A percentile compares a stretch with the other conserved stretches of the same genome.
Evolutionary conservation across 441 rosid genomes (phyloP).

Genomic region (Mallotus japonicus): DNA sequence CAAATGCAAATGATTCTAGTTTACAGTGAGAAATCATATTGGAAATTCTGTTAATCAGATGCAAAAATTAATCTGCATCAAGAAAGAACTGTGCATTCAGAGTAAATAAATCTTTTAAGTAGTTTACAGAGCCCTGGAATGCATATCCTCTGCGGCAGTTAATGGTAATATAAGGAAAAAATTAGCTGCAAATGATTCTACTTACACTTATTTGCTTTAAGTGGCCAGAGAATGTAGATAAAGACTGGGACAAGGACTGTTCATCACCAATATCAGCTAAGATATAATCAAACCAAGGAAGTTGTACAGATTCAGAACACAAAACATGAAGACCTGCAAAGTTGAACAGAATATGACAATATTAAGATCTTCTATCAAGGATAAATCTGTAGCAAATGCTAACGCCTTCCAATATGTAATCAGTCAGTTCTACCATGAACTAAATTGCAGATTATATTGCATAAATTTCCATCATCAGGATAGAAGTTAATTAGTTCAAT

Average conservation of each 20-base stretch:
- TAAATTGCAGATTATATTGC: not conserved
- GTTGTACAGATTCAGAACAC: conserved; percentile 74
- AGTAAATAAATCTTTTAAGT: conserved; percentile 15
- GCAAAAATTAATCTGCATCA: conserved; percentile 8
- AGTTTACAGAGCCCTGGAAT: not conserved
- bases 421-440: conserved; percentile 10
- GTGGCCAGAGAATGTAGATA: conserved; percentile 96
- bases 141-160: not conserved
- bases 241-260: conserved; percentile 83
- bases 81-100: not conserved
- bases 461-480: not conserved
- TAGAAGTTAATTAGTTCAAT: not conserved
- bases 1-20: not conserved
- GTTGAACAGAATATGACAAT: conserved; percentile 17
- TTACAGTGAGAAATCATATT: conserved; percentile 10
- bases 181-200: conserved; percentile 18
- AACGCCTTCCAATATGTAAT: not conserved
- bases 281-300: conserved; percentile 93
- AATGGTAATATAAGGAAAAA: not conserved
- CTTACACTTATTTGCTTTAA: conserved; percentile 89
- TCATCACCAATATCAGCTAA: conserved; percentile 98
- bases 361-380: not conserved
- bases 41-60: conserved; percentile 11
- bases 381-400: not conserved
- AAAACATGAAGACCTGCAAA: conserved; percentile 82